These are phyloP conservation scores for Trichoderma lentiforme DNA, from an alignment of 2,329 filamentous ascomycete genomes.

Conservation along the genomic window DNA sequence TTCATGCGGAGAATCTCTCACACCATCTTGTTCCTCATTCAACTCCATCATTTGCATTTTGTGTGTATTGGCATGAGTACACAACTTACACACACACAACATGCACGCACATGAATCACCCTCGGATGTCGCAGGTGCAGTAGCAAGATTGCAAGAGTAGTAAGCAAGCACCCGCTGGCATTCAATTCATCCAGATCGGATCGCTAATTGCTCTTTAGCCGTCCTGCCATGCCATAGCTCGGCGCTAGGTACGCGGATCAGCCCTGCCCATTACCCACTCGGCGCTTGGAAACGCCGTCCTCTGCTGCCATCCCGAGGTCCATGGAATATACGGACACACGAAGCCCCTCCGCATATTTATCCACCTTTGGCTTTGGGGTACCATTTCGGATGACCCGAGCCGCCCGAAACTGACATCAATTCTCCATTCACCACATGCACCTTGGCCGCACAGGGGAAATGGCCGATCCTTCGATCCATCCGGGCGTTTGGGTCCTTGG, in stretches of 20 bases:
- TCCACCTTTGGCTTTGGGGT: not conserved
- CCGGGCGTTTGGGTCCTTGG: not conserved
- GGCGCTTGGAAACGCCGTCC: not conserved
- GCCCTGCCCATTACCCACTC: conserved; percentile 1
- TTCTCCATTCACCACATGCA: not conserved
- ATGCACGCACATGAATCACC: not conserved
- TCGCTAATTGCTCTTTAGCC: not conserved
- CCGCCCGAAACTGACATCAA: not conserved
- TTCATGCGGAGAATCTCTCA: not conserved
- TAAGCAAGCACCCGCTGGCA: not conserved
- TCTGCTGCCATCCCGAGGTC: not conserved
- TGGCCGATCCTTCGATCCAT: not conserved
- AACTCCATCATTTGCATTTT: not conserved
- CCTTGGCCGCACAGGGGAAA: not conserved
- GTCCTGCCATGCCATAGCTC: not conserved
- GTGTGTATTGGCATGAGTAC: not conserved
- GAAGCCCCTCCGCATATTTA: not conserved
- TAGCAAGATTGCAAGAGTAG: not conserved
- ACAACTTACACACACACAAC: not conserved
- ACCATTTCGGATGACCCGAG: not conserved
- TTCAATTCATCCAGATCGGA: not conserved
- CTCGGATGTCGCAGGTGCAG: not conserved
- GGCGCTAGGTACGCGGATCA: conserved; percentile 9
- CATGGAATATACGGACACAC: not conserved
- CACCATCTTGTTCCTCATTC: not conserved